Evolutionary conservation across 352 stramenopile genomes (phyloP).

Genomic region (Phytophthora brassicae): DNA sequence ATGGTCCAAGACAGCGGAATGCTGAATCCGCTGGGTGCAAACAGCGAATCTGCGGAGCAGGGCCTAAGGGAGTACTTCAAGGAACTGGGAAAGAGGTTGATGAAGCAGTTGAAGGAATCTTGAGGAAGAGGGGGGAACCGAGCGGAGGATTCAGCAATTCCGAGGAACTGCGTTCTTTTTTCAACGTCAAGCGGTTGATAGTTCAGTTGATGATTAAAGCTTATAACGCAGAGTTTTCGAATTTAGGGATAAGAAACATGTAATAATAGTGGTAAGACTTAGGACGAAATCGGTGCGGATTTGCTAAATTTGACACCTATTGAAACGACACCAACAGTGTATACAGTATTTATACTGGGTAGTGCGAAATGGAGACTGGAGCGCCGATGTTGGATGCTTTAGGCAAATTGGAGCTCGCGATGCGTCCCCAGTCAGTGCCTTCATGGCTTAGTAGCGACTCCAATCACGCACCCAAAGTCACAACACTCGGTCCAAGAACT

Average conservation of each 20-base stretch:
- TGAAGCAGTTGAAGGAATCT: constrained; percentile 1
- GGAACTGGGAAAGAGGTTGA: constrained; percentile 2
- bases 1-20: not conserved
- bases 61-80: constrained; percentile 10
- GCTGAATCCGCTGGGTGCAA: too few relatives aligned
- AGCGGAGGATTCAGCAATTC: constrained; percentile 7
- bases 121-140: constrained; percentile 1
- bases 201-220: not conserved
- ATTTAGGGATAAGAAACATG: too few relatives aligned
- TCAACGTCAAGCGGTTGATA: not conserved
- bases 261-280: too few relatives aligned
- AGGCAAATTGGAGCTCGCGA: constrained; percentile 67
- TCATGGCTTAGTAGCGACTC: constrained; percentile 77
- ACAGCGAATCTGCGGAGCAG: too few relatives aligned
- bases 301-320: too few relatives aligned
- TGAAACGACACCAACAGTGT: constrained; percentile 2
- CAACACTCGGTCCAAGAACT: constrained; percentile 50
- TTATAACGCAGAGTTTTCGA: not conserved
- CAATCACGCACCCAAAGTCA: constrained; percentile 67
- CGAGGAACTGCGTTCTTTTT: not conserved
- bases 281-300: too few relatives aligned
- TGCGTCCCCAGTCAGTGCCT: constrained; percentile 68
- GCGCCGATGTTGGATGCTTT: constrained; percentile 59
- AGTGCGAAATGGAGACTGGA: constrained; percentile 22
- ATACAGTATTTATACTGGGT: not conserved